Evolutionary conservation across 2,329 filamentous ascomycete genomes (phyloP).

Genomic region (Pseudogymnoascus sp.): DNA sequence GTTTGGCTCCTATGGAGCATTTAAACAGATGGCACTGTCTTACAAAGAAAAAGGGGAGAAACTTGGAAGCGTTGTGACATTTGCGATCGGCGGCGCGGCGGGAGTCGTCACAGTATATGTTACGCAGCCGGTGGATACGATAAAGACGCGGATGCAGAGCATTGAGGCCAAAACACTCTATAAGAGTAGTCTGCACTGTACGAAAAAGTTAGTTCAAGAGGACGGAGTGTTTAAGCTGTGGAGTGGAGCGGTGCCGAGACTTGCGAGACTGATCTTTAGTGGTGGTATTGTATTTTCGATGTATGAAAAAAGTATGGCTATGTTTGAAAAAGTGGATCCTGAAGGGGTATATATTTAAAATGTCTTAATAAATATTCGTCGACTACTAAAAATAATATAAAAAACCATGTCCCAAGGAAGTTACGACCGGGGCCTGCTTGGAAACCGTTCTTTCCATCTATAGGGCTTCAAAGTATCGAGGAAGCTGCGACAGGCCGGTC

Average conservation of each 20-base stretch:
- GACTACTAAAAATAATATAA: background rate
- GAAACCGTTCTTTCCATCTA: no score
- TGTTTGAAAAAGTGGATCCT: constrained; percentile 74
- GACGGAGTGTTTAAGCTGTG: constrained; percentile 89
- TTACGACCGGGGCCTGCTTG: no score
- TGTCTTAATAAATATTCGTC: background rate
- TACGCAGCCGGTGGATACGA: constrained; percentile 73
- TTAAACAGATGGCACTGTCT: constrained; percentile 84
- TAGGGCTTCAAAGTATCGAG: no score
- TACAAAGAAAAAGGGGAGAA: constrained; percentile 95
- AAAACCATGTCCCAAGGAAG: no score
- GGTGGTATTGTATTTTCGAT: constrained; percentile 98
- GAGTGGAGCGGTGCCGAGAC: constrained; percentile 81
- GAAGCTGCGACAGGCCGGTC: no score
- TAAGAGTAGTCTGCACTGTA: constrained; percentile 82
- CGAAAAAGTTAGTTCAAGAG: constrained; percentile 73
- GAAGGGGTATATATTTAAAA: constrained; percentile 72
- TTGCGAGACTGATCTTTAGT: constrained; percentile 80
- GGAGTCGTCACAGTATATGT: constrained; percentile 85
- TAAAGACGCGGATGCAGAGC: constrained; percentile 98
- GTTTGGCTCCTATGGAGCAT: constrained; percentile 85
- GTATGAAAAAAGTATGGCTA: constrained; percentile 94
- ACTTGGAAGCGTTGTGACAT: constrained; percentile 81
- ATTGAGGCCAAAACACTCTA: constrained; percentile 76
- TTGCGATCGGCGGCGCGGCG: constrained; percentile 81